These are phyloP conservation scores for Neurospora sp. DNA, from an alignment of 495 filamentous ascomycete species.

Conservation along the genomic window DNA sequence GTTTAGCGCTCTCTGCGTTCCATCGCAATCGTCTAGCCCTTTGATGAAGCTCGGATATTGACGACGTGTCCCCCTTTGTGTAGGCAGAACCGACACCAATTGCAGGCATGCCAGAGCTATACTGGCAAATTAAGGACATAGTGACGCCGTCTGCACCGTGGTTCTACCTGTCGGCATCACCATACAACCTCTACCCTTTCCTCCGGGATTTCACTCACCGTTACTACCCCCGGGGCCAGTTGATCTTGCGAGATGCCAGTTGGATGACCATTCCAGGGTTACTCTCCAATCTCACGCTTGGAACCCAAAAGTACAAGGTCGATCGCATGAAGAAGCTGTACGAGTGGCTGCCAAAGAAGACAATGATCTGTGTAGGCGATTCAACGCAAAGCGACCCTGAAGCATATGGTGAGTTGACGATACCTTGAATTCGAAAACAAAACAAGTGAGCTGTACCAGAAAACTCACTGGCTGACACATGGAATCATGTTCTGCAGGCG, in stretches of 20 bases:
- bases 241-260: slow-evolving; percentile 76
- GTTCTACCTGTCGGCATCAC: slow-evolving; percentile 91
- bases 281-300: slow-evolving; percentile 65
- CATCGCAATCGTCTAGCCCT: neutral
- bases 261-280: slow-evolving; percentile 81
- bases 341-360: slow-evolving; percentile 61
- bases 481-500: slow-evolving; percentile 6
- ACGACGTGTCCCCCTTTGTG: slow-evolving; percentile 3
- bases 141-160: slow-evolving; percentile 54
- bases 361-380: slow-evolving; percentile 79
- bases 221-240: slow-evolving; percentile 65
- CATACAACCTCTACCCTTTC: slow-evolving; percentile 90
- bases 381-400: slow-evolving; percentile 89
- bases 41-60: neutral
- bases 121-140: slow-evolving; percentile 48
- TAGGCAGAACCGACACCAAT: slow-evolving; percentile 49
- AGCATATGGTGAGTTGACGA: slow-evolving; percentile 57
- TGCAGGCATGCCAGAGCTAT: slow-evolving; percentile 75
- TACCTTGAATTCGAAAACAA: neutral
- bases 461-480: neutral
- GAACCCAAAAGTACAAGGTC: slow-evolving; percentile 82
- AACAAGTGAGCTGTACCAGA: neutral
- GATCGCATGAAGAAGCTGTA: slow-evolving; percentile 68
- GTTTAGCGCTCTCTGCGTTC: neutral
- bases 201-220: slow-evolving; percentile 59